Percentiles rank a stretch among this genome's conserved stretches.
Conservation (phyloP, 2,329 filamentous ascomycete species). For the Ramularia endophylla region DNA sequence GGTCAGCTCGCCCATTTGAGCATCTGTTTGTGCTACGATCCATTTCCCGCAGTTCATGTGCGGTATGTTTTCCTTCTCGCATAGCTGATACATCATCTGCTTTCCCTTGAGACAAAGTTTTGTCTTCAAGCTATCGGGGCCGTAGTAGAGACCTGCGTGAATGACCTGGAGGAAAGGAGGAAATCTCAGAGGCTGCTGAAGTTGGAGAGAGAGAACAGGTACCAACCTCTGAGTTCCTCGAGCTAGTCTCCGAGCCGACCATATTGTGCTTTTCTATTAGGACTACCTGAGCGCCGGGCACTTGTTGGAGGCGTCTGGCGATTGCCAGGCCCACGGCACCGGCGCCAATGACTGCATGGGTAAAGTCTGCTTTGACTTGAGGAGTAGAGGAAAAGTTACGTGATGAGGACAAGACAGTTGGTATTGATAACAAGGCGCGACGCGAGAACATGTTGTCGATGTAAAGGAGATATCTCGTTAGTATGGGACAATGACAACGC, state of each 20-base stretch:
- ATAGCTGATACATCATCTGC: conserved; percentile 72
- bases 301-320: conserved; percentile 62
- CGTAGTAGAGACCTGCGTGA: conserved; percentile 92
- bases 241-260: conserved; percentile 79
- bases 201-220: too few species aligned
- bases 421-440: too few species aligned
- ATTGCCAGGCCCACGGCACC: conserved; percentile 76
- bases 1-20: conserved; percentile 60
- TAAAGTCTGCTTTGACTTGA: conserved; percentile 51
- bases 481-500: too few species aligned
- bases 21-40: conserved; percentile 79
- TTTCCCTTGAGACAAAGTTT: conserved; percentile 73
- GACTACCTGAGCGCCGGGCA: conserved; percentile 59
- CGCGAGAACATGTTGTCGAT: conserved; percentile 8
- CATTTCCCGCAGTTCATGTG: conserved; percentile 80
- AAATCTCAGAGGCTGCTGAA: background rate
- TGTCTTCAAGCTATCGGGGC: conserved; percentile 69
- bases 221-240: conserved; percentile 77
- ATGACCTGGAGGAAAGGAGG: conserved; percentile 60
- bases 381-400: conserved; percentile 39
- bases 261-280: conserved; percentile 73
- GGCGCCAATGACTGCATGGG: conserved; percentile 61
- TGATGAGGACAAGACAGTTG: conserved; percentile 5
- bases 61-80: conserved; percentile 59
- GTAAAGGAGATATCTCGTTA: too few species aligned